A percentile compares a stretch with the other conserved stretches of the same genome.
These are phyloP conservation scores for Tylopilus sp. DNA, from an alignment of 1,284 basidiomycete species.

Conservation along the genomic window DNA sequence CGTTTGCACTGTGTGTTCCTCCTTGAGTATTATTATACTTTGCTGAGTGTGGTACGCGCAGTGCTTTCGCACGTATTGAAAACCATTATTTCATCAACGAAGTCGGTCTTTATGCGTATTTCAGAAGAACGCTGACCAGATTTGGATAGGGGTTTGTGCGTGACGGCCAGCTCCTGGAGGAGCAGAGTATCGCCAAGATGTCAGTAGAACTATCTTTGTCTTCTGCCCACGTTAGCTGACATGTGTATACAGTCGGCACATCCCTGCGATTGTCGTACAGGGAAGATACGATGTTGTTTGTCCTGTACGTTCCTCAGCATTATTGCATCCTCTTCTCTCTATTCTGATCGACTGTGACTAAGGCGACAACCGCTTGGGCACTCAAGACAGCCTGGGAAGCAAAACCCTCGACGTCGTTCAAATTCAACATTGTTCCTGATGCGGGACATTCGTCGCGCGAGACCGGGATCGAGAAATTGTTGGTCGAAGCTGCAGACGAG, in stretches of 20 bases:
- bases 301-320: constrained; percentile 45
- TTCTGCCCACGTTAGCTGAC: constrained; percentile 11
- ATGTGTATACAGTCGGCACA: constrained; percentile 61
- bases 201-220: constrained; percentile 32
- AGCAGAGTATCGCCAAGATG: constrained; percentile 90
- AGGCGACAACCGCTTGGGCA: constrained; percentile 77
- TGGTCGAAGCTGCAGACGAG: constrained; percentile 57
- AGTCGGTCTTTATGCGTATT: constrained; percentile 34
- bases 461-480: constrained; percentile 64
- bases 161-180: constrained; percentile 83
- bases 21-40: neutral
- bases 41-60: constrained; percentile 30
- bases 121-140: constrained; percentile 5
- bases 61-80: constrained; percentile 88
- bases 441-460: constrained; percentile 90
- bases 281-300: constrained; percentile 83
- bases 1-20: constrained; percentile 66
- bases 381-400: constrained; percentile 86
- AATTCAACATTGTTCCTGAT: constrained; percentile 77
- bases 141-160: constrained; percentile 73
- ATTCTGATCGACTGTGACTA: constrained; percentile 3
- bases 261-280: constrained; percentile 83
- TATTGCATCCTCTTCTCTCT: neutral
- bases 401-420: constrained; percentile 39
- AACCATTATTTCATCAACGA: constrained; percentile 89